A percentile compares a stretch with the other conserved stretches of the same genome.
Evolutionary conservation across 805 yeast species (phyloP).

Genomic region (Jamesozyma jinghongensis): DNA sequence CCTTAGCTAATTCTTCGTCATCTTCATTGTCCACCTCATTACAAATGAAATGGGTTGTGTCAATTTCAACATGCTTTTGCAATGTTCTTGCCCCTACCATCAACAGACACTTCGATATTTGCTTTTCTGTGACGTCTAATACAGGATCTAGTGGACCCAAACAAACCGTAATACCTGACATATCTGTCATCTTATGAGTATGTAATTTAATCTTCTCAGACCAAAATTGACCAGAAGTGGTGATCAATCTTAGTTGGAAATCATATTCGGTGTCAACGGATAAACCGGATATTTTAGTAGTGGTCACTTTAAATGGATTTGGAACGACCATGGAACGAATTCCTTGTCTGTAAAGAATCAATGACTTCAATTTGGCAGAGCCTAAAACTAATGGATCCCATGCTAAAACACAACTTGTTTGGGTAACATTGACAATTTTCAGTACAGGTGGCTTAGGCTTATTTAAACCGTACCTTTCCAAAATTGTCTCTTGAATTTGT

Average conservation of each 20-base stretch:
- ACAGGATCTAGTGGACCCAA: slow-evolving; percentile 68
- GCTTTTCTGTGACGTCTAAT: slow-evolving; percentile 37
- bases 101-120: slow-evolving; percentile 51
- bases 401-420: slow-evolving; percentile 87
- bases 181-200: slow-evolving; percentile 94
- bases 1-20: slow-evolving; percentile 57
- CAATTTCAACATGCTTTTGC: slow-evolving; percentile 66
- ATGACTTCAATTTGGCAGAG: slow-evolving; percentile 65
- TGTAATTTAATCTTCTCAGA: slow-evolving; percentile 61
- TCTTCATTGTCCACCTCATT: slow-evolving; percentile 25
- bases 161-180: slow-evolving; percentile 86
- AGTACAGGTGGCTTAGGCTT: slow-evolving; percentile 67
- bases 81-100: slow-evolving; percentile 80
- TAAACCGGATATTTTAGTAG: slow-evolving; percentile 84
- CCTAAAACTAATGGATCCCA: slow-evolving; percentile 88
- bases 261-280: slow-evolving; percentile 76
- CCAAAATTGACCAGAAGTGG: slow-evolving; percentile 79
- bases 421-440: slow-evolving; percentile 70
- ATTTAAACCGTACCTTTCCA: slow-evolving; percentile 59
- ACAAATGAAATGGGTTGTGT: slow-evolving; percentile 88
- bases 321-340: slow-evolving; percentile 72
- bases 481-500: slow-evolving; percentile 61
- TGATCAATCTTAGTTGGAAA: slow-evolving; percentile 71
- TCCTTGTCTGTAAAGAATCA: slow-evolving; percentile 59
- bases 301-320: slow-evolving; percentile 64